phyloP scores from a whole-genome alignment of 1,284 basidiomycete genomes.

The Wolfiporia cocos region DNA sequence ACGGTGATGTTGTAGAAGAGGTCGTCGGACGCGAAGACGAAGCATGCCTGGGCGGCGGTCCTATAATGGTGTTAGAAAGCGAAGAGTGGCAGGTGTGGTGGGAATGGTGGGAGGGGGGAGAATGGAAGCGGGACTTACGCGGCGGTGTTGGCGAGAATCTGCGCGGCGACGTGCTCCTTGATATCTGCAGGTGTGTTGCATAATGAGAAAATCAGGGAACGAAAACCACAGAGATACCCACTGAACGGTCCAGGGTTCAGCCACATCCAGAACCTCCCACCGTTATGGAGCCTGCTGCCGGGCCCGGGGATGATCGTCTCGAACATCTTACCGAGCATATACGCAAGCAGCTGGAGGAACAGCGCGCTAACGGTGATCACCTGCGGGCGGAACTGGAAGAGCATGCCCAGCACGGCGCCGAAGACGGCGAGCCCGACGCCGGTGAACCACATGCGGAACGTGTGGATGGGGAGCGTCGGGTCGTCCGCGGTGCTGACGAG shows the following conservation, averaged over 20 bases:
- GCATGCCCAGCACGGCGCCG: conserved; percentile 52
- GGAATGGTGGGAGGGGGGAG: not conserved
- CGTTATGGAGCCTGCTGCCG: conserved; percentile 28
- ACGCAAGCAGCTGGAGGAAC: conserved; percentile 47
- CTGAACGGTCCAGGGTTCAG: conserved; percentile 52
- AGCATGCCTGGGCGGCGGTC: conserved; percentile 12
- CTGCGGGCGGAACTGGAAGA: conserved; percentile 44
- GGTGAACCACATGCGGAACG: conserved; percentile 43
- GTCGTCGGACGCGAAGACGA: conserved; percentile 27
- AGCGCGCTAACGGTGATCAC: conserved; percentile 51
- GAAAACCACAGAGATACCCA: conserved; percentile 19
- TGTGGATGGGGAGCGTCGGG: conserved; percentile 41
- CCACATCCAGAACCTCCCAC: conserved; percentile 43
- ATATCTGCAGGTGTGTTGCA: conserved; percentile 40
- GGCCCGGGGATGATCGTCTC: conserved; percentile 44
- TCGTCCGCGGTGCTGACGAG: conserved; percentile 56
- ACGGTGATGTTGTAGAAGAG: conserved; percentile 30
- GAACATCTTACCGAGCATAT: conserved; percentile 34
- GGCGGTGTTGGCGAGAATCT: conserved; percentile 38
- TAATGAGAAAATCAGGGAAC: not conserved
- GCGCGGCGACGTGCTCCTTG: conserved; percentile 56
- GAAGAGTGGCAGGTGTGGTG: too few species aligned
- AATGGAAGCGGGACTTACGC: conserved; percentile 5
- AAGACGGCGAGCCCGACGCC: conserved; percentile 45
- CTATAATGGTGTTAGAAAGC: too few species aligned